A percentile compares a stretch with the other conserved stretches of the same genome.
Conservation (phyloP, 352 stramenopile genomes). For the Globisporangium polare region DNA sequence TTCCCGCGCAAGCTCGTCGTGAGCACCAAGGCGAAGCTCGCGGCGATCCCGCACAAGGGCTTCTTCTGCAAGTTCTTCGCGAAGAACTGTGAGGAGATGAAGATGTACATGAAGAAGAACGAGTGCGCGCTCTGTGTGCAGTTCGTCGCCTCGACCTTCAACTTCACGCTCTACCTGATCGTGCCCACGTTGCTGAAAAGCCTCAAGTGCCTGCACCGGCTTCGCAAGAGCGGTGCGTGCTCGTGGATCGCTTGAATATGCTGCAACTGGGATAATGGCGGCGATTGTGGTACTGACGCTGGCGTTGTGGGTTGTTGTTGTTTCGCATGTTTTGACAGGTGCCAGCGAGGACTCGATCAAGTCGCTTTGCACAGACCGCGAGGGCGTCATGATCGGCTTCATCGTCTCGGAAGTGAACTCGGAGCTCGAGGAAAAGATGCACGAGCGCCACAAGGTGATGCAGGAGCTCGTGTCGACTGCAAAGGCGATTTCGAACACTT, state of each 20-base stretch:
- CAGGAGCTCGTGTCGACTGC: slow-evolving; percentile 69
- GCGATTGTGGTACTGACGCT: not conserved
- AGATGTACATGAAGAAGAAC: slow-evolving; percentile 87
- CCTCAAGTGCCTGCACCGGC: slow-evolving; percentile 75
- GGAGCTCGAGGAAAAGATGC: slow-evolving; percentile 76
- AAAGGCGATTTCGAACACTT: slow-evolving; percentile 73
- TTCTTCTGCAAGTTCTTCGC: slow-evolving; percentile 90
- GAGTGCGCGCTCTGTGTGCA: slow-evolving; percentile 80
- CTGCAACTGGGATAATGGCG: not conserved
- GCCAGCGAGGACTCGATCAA: slow-evolving; percentile 79
- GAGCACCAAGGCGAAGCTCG: slow-evolving; percentile 73
- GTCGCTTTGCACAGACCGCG: slow-evolving; percentile 77
- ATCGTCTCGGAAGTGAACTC: slow-evolving; percentile 86
- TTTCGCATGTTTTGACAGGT: slow-evolving; percentile 26
- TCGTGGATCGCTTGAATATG: not conserved
- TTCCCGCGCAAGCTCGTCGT: slow-evolving; percentile 75
- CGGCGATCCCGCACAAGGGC: slow-evolving; percentile 76
- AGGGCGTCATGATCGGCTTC: slow-evolving; percentile 84
- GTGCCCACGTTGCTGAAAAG: slow-evolving; percentile 57
- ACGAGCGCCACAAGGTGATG: slow-evolving; percentile 76
- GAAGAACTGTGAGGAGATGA: slow-evolving; percentile 83
- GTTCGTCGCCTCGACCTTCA: slow-evolving; percentile 78
- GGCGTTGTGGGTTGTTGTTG: not conserved
- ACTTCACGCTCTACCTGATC: slow-evolving; percentile 83
- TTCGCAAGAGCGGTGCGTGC: slow-evolving; percentile 71